Evolutionary conservation across 129 eudicot genomes (phyloP), one percentile per base, ranked within the genome.

Genomic region (Tagetes erecta): DNA sequence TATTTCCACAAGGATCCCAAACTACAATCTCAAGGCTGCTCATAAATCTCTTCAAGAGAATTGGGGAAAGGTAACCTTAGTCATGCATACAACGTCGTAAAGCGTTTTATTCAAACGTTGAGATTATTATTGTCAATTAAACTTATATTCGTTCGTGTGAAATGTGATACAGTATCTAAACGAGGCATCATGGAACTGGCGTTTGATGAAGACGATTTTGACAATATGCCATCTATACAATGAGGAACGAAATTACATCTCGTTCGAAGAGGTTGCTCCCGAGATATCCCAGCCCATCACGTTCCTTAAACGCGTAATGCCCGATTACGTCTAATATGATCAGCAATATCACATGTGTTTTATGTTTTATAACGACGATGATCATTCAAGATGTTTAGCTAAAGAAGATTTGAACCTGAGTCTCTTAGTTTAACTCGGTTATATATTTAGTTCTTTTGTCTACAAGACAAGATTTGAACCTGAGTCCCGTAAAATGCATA

Each of bases 131-230:
- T 60, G 6, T 37, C 20, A 75, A 27, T 14, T 27, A 64, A 75
- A 34, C 68, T 58, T 12, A 7, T 46, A 3, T 40, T 78, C 63
- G 38, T 59, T 39, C 1, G 1, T 47, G 40, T 64, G 35, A 69
- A 58, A 5, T 57, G 44, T 72, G 35, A 27, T 12, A 77, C 83
- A 88, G 98, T 86, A 93, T 83, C 76, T 93, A 81, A 93, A 88
- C 1, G 95, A 88, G 92, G 97, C 97, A 45, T 74, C 92, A 37
- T 93, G 98, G 98, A 93, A 93, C 49, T 93, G 98, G 98, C 96
- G 96, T 13, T 79, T 93, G 69, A 93, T 90, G 98, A 93, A 88
- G 95, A 88, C 97, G 0, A 93, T 93, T 36, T 41, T 93, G 80
- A 93, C 98, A 3, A 72, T 85, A 10, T 89, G 96, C 67, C 98